Conservation (phyloP, 345 rosid genomes). For the Laguncularia racemosa region DNA sequence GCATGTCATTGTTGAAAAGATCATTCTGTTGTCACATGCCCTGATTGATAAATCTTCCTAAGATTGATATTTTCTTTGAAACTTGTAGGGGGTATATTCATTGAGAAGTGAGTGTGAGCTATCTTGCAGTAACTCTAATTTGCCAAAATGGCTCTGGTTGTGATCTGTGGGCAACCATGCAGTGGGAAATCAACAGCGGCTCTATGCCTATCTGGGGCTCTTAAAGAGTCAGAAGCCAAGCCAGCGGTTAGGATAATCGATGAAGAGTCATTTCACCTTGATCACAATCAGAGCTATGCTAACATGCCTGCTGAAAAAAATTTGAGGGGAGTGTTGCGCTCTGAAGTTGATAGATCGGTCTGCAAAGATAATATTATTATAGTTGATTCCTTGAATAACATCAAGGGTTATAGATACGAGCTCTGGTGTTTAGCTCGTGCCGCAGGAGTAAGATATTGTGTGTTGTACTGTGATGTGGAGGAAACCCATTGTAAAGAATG, state of each 20-base stretch:
- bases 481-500: conserved; percentile 61
- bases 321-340: conserved; percentile 83
- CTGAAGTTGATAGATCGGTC: conserved; percentile 97
- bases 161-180: conserved; percentile 92
- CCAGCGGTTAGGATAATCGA: conserved; percentile 54
- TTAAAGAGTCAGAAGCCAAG: conserved; percentile 59
- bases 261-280: conserved; percentile 80
- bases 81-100: no score
- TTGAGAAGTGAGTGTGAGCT: background rate
- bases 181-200: conserved; percentile 86
- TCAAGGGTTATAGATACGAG: conserved; percentile 94
- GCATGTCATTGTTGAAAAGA: no score
- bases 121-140: background rate
- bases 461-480: conserved; percentile 60
- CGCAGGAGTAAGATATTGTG: conserved; percentile 77
- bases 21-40: no score
- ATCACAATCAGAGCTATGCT: conserved; percentile 83
- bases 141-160: conserved; percentile 71
- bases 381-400: conserved; percentile 87
- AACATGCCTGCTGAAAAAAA: conserved; percentile 89
- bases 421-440: conserved; percentile 97
- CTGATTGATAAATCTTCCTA: no score
- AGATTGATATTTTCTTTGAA: no score
- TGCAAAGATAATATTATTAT: conserved; percentile 73
- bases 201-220: conserved; percentile 47